Evolutionary conservation across 1,284 basidiomycete species (phyloP), one percentile per base, ranked within the genome.

Genomic region (Pyrrhoderma noxium): DNA sequence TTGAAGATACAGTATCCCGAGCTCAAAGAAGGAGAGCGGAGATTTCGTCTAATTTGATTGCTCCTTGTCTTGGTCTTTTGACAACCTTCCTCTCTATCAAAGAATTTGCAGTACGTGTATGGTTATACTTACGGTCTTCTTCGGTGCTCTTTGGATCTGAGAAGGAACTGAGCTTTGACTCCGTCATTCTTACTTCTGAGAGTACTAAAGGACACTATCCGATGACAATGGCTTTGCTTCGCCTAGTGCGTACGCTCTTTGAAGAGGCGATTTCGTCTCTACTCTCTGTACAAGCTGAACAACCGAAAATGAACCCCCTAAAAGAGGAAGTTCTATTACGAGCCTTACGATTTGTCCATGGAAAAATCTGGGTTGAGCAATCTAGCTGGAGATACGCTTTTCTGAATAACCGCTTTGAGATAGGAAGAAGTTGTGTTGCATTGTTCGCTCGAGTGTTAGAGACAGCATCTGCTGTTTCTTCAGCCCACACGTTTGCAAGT

Each of bases 361-460:
- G 83, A 19, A 85, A 89, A 63, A 80, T 94, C 25, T 94, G 92
- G 91, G 75, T 86, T 0, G 86, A 89, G 58, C 84, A 91, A 62
- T 67, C 82, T 45, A 76, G 79, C 4, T 93, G 92, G 92, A 83
- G 85, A 61, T 94, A 91, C 59, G 70, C 72, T 1, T 82, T 82
- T 54, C 67, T 91, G 8, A 80, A 82, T 5, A 86, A 93, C 59
- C 73, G 85, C 35, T 91, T 91, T 61, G 86, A 89, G 67, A 85
- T 93, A 46, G 85, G 84, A 9, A 70, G 74, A 53, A 73, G 81
- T 22, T 74, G 90, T 43, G 75, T 81, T 3, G 68, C 72, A 4
- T 68, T 93, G 31, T 90, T 88, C 61, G 67, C 75, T 3, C 73
- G 79, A 43, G 75, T 92, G 13, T 68, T 93, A 37, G 71, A 76